Percentiles rank a stretch among this genome's conserved stretches.
phyloP scores from a whole-genome alignment of 306 rosid species.

The cucumber (Cucumis sativus) region DNA sequence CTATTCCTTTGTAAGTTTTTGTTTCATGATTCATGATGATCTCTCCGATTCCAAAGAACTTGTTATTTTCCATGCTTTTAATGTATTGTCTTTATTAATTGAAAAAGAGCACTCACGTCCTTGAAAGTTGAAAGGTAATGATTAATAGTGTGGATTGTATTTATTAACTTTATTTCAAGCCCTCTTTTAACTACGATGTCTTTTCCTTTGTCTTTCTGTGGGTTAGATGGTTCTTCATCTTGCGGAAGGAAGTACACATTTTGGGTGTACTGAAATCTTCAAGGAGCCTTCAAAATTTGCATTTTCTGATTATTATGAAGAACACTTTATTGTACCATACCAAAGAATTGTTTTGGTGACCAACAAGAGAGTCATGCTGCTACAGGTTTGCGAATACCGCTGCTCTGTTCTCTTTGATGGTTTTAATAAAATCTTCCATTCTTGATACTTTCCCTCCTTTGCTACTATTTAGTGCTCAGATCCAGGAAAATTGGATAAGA shows the following conservation, averaged over 20 bases:
- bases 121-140: background rate
- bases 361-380: slow-evolving; percentile 76
- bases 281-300: slow-evolving; percentile 97
- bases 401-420: background rate
- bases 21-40: background rate
- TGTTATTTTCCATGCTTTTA: background rate
- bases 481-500: slow-evolving; percentile 75
- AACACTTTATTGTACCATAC: slow-evolving; percentile 61
- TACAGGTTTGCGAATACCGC: slow-evolving; percentile 54
- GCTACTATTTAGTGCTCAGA: slow-evolving; percentile 55
- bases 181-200: background rate
- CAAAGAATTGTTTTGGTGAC: slow-evolving; percentile 77
- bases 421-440: slow-evolving; percentile 10
- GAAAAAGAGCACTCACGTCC: background rate
- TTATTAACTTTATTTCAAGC: background rate
- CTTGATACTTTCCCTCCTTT: slow-evolving; percentile 19
- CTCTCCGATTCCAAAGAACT: background rate
- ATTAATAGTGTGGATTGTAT: background rate
- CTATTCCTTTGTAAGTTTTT: background rate
- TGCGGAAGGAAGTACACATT: slow-evolving; percentile 81
- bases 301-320: slow-evolving; percentile 82
- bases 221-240: slow-evolving; percentile 85
- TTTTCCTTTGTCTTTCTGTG: background rate
- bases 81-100: background rate
- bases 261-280: slow-evolving; percentile 90